Base-by-base conservation (phyloP, 2,329 filamentous ascomycete species). In the Aspergillus sp. region DNA sequence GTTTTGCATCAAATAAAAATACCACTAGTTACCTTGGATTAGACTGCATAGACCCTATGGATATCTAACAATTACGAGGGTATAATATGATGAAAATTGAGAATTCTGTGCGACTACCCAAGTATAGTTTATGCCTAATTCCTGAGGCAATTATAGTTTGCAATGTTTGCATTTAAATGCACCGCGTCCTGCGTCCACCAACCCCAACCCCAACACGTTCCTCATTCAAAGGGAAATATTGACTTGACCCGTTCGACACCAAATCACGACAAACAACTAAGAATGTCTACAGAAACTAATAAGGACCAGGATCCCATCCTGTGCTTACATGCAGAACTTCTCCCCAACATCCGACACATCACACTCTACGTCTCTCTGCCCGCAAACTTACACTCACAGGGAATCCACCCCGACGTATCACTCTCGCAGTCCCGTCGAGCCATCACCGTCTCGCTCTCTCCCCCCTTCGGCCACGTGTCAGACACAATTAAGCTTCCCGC, bases 301-400 rank as follows among this genome's bases (percentile, higher is more conserved):
- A 39, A 59, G 52, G 47, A 56, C 55, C 52, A 59, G 57, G 52
- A 66, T 55, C 42, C 54, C 6, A 31, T 62, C 6, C 53, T 81
- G 2, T 55, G 76, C 47, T 75, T 88, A 14, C 87, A 88, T 63
- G 84, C 85, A 24, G 86, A 88, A 70, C 78, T 86, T 16, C 75
- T 88, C 42, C 79, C 84, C 39, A 82, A 88, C 63, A 86, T 88
- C 62, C 82, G 84, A 47, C 85, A 86, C 60, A 75, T 87, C 47
- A 84, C 84, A 2, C 76, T 88, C 16, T 82, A 85, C 64, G 80
- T 83, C 1, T 83, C 81, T 2, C 71, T 86, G 6, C 73, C 71
- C 1, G 53, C 60, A 47, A 55, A 47, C 10, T 49, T 57, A 50
- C 32, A 51, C 16, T 46, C 64, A 2, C 31, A 63, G 20, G 52